Base-by-base conservation (phyloP, 176 grass and related monocot genomes). In the Oropetium thomaeum region DNA sequence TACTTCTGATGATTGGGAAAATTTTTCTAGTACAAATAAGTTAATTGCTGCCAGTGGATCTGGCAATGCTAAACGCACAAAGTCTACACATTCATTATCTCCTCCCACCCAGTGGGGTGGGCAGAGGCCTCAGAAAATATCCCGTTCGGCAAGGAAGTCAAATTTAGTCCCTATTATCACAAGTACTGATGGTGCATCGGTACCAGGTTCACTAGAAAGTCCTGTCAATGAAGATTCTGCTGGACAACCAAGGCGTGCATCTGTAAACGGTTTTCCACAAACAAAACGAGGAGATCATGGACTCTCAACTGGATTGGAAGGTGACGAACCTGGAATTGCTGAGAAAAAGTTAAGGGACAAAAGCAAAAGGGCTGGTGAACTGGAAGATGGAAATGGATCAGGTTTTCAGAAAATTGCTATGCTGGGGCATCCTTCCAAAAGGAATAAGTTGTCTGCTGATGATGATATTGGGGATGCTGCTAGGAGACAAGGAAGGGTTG, bases 111-210 rank as follows among this genome's bases (percentile, higher is more conserved):
- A 93, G 70, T 97, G 93, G 90, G 90, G 69, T 87, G 86, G 84
- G 37, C 93, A 97, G 57, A 97, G 93, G 80, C 87, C 93, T 89
- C 93, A 85, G 39, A 97, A 97, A 79, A 89, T 91, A 74, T 92
- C 89, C 19, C 93, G 93, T 60, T 82, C 78, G 39, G 87, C 88
- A 87, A 90, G 93, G 70, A 90, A 89, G 75, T 97, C 93, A 76
- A 97, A 91, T 86, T 83, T 90, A 78, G 74, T 73, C 19, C 85
- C 90, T 44, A 58, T 93, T 71, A 69, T 81, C 38, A 73, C 84
- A 69, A 69, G 37, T 81, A 75, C 83, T 41, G 90, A 90, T 82
- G 80, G 79, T 47, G 52, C 73, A 76, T 60, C 42, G 40, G 72
- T 81, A 65, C 61, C 83, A 74, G 77, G 87, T 75, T 87, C 48